Conservation (phyloP, 2,329 filamentous ascomycete genomes). For the Beauveria sp. region DNA sequence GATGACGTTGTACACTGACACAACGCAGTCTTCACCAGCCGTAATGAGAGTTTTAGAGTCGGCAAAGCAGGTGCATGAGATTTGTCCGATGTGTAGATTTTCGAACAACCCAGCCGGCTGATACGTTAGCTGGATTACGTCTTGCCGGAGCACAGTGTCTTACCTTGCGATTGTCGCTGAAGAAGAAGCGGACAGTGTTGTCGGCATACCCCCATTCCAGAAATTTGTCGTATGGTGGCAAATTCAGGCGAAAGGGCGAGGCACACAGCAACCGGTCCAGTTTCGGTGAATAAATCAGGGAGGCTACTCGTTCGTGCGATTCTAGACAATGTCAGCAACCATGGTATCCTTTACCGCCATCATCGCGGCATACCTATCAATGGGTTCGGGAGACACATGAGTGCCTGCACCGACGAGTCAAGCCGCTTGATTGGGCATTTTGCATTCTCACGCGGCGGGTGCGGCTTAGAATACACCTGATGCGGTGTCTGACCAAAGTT, state of each 20-base stretch:
- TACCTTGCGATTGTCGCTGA: constrained; percentile 71
- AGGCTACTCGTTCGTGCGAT: constrained; percentile 71
- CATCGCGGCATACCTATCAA: constrained; percentile 51
- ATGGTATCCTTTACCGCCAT: neutral
- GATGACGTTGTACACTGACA: constrained; percentile 73
- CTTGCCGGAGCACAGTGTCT: constrained; percentile 9
- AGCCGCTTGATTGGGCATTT: constrained; percentile 60
- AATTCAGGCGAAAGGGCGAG: constrained; percentile 76
- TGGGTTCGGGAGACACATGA: constrained; percentile 72
- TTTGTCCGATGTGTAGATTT: constrained; percentile 84
- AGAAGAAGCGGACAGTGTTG: constrained; percentile 85
- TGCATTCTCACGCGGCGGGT: constrained; percentile 66
- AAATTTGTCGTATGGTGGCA: constrained; percentile 87
- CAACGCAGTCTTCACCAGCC: constrained; percentile 83
- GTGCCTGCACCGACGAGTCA: constrained; percentile 67
- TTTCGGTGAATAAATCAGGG: constrained; percentile 69
- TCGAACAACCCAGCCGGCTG: constrained; percentile 77
- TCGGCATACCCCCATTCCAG: constrained; percentile 96
- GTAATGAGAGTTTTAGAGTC: constrained; percentile 89
- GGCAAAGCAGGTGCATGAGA: constrained; percentile 76
- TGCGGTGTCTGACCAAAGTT: constrained; percentile 98
- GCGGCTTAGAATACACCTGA: constrained; percentile 79
- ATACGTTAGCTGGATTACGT: constrained; percentile 20
- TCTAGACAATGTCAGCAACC: constrained; percentile 26
- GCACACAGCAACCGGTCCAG: constrained; percentile 78